Base-by-base conservation (phyloP, 805 yeast species). In the Crinitomyces ghanaensis region DNA sequence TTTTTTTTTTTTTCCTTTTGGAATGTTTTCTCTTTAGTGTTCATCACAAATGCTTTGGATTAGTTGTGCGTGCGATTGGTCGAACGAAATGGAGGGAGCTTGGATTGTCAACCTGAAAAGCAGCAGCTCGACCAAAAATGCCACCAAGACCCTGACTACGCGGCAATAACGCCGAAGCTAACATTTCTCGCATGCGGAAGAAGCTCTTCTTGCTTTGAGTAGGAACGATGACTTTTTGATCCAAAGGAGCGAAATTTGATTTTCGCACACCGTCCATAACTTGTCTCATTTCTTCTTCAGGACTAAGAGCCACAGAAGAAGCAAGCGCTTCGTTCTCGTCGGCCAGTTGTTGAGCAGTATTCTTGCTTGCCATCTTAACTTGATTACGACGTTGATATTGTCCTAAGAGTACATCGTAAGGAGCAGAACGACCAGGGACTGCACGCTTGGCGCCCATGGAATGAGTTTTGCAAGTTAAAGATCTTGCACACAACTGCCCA, bases 391-490 rank as follows among this genome's bases (percentile, higher is more conserved):
- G 76, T 60, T 91, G 98, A 51, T 88, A 86, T 12, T 84, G 86
- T 14, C 86, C 84, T 36, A 91, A 63, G 34, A 91, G 62, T 19
- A 74, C 75, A 54, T 91, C 98, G 58, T 85, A 91, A 1, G 95
- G 85, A 5, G 91, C 86, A 22, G 93, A 76, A 47, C 98, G 69
- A 7, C 98, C 98, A 12, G 73, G 75, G 14, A 91, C 98, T 1
- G 95, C 86, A 46, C 98, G 71, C 50, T 91, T 91, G 18, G 96
- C 95, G 21, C 96, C 96, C 95, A 91, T 86, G 1, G 97, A 83
- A 57, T 91, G 98, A 0, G 96, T 85, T 53, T 91, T 91, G 66
- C 98, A 91, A 0, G 98, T 91, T 39, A 91, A 64, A 0, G 96
- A 85, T 32, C 98, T 68, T 4, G 96, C 96, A 65, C 98, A 91